Evolutionary conservation across 2,329 filamentous ascomycete species (phyloP).

Genomic region (Microdochium trichocladiopsis): DNA sequence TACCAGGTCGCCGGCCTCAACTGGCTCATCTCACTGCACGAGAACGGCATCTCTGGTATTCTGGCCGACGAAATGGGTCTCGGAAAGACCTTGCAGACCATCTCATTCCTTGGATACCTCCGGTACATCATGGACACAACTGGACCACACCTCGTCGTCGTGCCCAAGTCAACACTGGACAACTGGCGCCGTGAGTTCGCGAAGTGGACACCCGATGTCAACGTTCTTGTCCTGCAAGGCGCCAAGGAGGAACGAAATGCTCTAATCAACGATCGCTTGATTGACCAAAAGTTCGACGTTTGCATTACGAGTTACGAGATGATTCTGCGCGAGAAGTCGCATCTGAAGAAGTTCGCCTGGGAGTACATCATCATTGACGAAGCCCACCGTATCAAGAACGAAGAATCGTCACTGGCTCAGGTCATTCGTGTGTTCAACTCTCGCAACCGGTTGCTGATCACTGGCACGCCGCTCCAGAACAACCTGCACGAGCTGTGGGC

Average conservation of each 20-base stretch:
- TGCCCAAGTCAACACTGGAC: conserved; percentile 95
- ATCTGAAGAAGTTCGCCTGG: conserved; percentile 97
- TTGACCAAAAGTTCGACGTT: conserved; percentile 93
- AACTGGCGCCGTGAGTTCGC: conserved; percentile 97
- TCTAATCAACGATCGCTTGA: conserved; percentile 84
- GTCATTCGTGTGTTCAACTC: conserved; percentile 96
- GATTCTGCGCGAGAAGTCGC: conserved; percentile 90
- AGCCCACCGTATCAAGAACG: conserved; percentile 97
- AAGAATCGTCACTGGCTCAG: conserved; percentile 92
- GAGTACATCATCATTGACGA: conserved; percentile 99
- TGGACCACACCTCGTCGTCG: conserved; percentile 83
- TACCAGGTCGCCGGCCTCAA: conserved; percentile 95
- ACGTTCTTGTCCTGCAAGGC: conserved; percentile 88
- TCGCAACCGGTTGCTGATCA: conserved; percentile 89
- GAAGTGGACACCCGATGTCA: conserved; percentile 91
- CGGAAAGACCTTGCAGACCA: conserved; percentile 95
- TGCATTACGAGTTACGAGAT: conserved; percentile 99
- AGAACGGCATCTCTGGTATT: conserved; percentile 98
- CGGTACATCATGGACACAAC: conserved; percentile 84
- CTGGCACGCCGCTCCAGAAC: conserved; percentile 93
- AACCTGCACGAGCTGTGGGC: conserved; percentile 98
- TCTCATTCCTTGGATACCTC: conserved; percentile 91
- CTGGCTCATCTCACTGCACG: conserved; percentile 95
- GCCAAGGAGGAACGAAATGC: conserved; percentile 87
- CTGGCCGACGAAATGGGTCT: conserved; percentile 98